Evolutionary conservation across 352 stramenopile species (phyloP).

Genomic region (Globisporangium lucens): DNA sequence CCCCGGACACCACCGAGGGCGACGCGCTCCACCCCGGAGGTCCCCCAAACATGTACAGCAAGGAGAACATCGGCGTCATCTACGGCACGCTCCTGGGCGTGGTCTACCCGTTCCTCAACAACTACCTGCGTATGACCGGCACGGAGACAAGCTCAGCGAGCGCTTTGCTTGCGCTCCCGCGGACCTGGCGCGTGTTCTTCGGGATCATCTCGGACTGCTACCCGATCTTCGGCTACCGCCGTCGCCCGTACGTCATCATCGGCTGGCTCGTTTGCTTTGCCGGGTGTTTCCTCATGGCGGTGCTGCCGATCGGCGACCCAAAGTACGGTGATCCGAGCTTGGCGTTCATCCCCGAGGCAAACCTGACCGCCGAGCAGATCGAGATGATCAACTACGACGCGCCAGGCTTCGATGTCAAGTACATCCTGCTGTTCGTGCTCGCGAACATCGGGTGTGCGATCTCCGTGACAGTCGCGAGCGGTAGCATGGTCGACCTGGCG

Average conservation of each 20-base stretch:
- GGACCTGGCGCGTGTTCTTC: conserved; percentile 56
- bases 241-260: conserved; percentile 62
- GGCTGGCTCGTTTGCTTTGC: conserved; percentile 46
- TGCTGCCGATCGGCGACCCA: conserved; percentile 35
- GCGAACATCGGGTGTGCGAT: conserved; percentile 61
- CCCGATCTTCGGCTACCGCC: conserved; percentile 42
- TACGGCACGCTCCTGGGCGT: conserved; percentile 42
- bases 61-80: conserved; percentile 45
- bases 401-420: conserved; percentile 39
- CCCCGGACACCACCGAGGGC: conserved; percentile 28
- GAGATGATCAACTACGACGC: conserved; percentile 45
- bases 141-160: conserved; percentile 30
- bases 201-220: conserved; percentile 43
- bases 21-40: conserved; percentile 40
- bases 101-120: conserved; percentile 51
- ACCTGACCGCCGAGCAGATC: conserved; percentile 40
- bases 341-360: conserved; percentile 23
- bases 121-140: conserved; percentile 54
- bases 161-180: conserved; percentile 41
- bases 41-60: conserved; percentile 27
- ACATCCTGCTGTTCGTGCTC: conserved; percentile 56
- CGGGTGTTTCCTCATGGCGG: conserved; percentile 36
- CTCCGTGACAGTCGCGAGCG: conserved; percentile 40
- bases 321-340: conserved; percentile 52
- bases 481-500: conserved; percentile 55